Evolutionary conservation across 495 filamentous ascomycete species (phyloP).

Genomic region (Aspergillus affinis): DNA sequence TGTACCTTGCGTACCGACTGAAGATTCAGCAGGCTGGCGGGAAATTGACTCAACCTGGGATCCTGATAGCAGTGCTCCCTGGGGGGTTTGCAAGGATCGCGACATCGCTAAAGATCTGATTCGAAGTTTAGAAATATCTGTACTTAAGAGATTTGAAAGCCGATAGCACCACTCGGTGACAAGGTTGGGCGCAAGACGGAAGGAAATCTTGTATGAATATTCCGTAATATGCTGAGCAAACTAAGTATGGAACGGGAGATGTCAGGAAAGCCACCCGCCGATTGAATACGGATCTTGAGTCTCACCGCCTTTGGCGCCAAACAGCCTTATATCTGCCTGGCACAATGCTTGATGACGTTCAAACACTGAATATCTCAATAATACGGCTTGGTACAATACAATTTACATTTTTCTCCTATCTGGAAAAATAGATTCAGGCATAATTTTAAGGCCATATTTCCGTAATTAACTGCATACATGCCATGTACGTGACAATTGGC

Average conservation of each 20-base stretch:
- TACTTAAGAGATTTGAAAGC: no score
- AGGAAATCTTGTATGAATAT: neutral
- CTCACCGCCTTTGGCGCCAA: no score
- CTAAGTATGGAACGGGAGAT: no score
- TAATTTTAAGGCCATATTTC: neutral
- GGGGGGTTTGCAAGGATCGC: conserved; percentile 26
- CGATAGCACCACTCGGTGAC: neutral
- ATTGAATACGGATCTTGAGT: no score
- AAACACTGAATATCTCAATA: neutral
- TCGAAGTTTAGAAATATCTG: neutral
- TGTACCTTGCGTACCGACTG: conserved; percentile 25
- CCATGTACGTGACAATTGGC: neutral
- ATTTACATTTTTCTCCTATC: neutral
- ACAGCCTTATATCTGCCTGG: no score
- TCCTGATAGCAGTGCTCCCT: conserved; percentile 10
- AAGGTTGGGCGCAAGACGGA: neutral
- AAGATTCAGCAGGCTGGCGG: conserved; percentile 16
- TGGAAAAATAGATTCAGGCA: neutral
- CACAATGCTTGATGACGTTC: no score
- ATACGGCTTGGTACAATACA: neutral
- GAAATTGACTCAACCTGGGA: conserved; percentile 23
- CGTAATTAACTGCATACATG: neutral
- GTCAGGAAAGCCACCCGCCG: no score
- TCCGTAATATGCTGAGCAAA: no score
- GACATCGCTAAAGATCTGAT: conserved; percentile 24